Conservation (phyloP, 2,329 filamentous ascomycete genomes). For the Verticillium longisporum region DNA sequence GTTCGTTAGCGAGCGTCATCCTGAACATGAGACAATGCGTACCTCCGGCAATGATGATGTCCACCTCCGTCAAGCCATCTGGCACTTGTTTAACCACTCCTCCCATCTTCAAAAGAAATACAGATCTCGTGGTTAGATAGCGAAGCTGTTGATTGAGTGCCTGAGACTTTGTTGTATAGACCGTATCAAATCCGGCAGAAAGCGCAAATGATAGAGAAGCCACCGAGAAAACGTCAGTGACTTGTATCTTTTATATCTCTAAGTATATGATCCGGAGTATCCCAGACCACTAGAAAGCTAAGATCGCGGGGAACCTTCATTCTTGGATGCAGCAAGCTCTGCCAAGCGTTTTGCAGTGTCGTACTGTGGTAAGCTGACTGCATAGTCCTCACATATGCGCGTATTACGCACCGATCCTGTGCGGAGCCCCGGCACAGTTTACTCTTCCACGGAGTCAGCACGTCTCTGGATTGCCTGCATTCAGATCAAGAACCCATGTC, state of each 20-base stretch:
- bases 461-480: too few species aligned
- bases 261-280: too few species aligned
- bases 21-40: neutral
- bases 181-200: too few species aligned
- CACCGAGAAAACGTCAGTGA: too few species aligned
- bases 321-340: neutral
- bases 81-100: constrained; percentile 3
- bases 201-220: too few species aligned
- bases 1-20: neutral
- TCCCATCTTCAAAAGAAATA: neutral
- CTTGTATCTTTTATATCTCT: too few species aligned
- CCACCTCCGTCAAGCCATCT: constrained; percentile 8
- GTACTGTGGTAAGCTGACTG: neutral
- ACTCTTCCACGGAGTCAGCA: too few species aligned
- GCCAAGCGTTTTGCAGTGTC: too few species aligned
- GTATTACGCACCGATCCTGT: too few species aligned
- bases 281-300: neutral
- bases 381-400: neutral
- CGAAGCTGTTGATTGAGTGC: neutral
- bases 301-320: neutral
- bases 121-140: neutral
- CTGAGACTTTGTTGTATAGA: neutral
- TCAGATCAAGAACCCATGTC: too few species aligned
- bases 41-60: constrained; percentile 16
- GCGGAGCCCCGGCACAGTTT: too few species aligned